Conservation (phyloP, 2,329 filamentous ascomycete genomes). For the Hymenoscyphus occultus region DNA sequence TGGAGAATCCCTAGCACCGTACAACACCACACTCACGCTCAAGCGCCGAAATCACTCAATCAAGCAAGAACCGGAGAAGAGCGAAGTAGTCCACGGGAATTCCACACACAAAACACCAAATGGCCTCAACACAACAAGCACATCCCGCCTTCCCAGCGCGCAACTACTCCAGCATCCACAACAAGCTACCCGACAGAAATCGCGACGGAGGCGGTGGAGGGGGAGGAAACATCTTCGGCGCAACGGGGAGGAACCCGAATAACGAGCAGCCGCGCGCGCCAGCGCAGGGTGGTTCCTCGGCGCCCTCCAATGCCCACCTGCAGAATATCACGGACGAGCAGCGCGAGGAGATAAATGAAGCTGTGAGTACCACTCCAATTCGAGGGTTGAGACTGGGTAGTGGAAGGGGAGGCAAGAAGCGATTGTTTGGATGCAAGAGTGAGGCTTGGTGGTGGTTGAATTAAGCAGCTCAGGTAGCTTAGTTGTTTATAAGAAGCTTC, state of each 20-base stretch:
- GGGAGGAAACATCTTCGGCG: background rate
- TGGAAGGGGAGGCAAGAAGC: background rate
- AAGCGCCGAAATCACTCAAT: no score
- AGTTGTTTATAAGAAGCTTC: background rate
- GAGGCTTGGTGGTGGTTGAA: background rate
- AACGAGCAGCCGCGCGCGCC: background rate
- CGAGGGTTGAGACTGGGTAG: background rate
- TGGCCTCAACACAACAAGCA: slow-evolving; percentile 23
- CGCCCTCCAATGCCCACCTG: slow-evolving; percentile 20
- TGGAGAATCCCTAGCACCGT: no score
- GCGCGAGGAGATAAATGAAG: slow-evolving; percentile 88
- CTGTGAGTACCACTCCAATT: slow-evolving; percentile 56
- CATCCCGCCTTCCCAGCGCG: slow-evolving; percentile 51
- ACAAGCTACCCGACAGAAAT: slow-evolving; percentile 47
- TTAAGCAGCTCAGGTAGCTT: background rate
- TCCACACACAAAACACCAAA: background rate
- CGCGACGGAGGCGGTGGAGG: background rate
- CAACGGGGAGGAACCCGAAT: background rate
- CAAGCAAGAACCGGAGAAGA: background rate
- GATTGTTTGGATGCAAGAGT: background rate
- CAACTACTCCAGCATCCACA: slow-evolving; percentile 40
- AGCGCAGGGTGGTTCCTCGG: slow-evolving; percentile 15
- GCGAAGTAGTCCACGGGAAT: background rate
- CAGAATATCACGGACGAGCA: slow-evolving; percentile 76
- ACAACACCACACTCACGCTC: background rate